A percentile compares a stretch with the other conserved stretches of the same genome.
Evolutionary conservation across 2,329 filamentous ascomycete species (phyloP).

Genomic region (Verticillium longisporum): DNA sequence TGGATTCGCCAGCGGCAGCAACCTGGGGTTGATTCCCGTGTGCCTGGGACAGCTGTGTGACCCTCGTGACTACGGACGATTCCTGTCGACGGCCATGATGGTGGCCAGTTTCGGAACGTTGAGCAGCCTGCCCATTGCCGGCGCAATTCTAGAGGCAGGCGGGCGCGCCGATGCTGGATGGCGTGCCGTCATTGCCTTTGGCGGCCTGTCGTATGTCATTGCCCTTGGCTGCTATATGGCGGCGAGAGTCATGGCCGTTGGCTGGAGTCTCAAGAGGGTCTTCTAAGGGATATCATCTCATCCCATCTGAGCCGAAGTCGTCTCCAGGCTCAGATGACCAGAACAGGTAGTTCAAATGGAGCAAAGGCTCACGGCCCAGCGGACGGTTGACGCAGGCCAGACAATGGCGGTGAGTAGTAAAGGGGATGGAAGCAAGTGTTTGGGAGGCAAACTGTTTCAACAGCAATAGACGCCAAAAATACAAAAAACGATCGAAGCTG

Average conservation of each 20-base stretch:
- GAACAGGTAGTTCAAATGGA: not conserved
- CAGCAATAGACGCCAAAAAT: not conserved
- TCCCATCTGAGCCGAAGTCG: not conserved
- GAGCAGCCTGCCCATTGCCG: constrained; percentile 38
- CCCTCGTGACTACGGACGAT: constrained; percentile 67
- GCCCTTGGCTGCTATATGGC: constrained; percentile 9
- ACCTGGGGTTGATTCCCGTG: constrained; percentile 71
- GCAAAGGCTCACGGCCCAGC: not conserved
- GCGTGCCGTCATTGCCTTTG: constrained; percentile 8
- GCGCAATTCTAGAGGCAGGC: constrained; percentile 17
- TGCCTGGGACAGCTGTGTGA: constrained; percentile 76
- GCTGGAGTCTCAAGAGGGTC: constrained; percentile 4
- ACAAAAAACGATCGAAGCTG: not conserved
- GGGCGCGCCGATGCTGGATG: constrained; percentile 4
- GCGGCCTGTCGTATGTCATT: constrained; percentile 7
- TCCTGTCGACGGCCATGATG: constrained; percentile 71
- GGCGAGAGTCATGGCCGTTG: constrained; percentile 7
- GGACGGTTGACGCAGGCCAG: not conserved
- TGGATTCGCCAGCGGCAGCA: constrained; percentile 73
- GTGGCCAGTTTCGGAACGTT: constrained; percentile 66
- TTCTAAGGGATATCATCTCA: not conserved
- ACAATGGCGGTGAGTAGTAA: not conserved
- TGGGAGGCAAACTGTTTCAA: not conserved
- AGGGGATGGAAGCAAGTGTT: not conserved
- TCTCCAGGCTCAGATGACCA: not conserved